These are phyloP conservation scores for Ustilago lituana DNA, from an alignment of 1,284 basidiomycete species.

Conservation along the genomic window DNA sequence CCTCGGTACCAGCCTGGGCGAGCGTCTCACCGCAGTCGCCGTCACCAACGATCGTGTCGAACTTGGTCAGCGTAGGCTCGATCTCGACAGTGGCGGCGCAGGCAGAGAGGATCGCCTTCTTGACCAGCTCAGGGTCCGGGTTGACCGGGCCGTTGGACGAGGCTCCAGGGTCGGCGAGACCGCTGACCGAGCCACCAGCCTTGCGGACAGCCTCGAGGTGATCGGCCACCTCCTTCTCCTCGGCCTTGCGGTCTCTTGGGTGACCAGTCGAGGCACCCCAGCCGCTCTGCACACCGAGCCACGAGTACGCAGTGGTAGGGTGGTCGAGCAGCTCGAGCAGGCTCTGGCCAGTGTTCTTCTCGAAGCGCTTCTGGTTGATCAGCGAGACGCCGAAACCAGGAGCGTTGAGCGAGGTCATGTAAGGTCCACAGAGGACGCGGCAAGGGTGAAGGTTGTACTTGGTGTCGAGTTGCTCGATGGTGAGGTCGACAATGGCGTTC, in stretches of 20 bases:
- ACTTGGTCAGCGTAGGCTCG: conserved; percentile 70
- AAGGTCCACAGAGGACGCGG: conserved; percentile 69
- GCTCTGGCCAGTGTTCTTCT: conserved; percentile 63
- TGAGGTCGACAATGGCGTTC: conserved; percentile 71
- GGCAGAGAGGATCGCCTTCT: conserved; percentile 64
- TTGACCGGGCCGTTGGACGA: conserved; percentile 56
- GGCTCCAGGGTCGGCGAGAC: conserved; percentile 49
- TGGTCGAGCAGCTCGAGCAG: conserved; percentile 69
- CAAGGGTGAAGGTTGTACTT: conserved; percentile 67
- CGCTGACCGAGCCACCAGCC: conserved; percentile 60
- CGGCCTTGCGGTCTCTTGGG: conserved; percentile 59
- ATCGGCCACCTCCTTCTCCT: conserved; percentile 60
- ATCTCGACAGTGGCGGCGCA: conserved; percentile 67
- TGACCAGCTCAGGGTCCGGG: conserved; percentile 56
- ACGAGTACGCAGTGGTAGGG: conserved; percentile 68
- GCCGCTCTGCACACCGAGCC: conserved; percentile 68
- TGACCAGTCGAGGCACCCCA: conserved; percentile 56
- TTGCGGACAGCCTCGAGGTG: conserved; percentile 50
- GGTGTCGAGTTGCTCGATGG: conserved; percentile 68
- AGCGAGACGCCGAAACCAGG: conserved; percentile 70
- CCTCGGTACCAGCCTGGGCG: conserved; percentile 55
- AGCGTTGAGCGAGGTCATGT: conserved; percentile 71
- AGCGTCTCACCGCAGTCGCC: conserved; percentile 67
- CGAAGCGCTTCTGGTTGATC: conserved; percentile 69
- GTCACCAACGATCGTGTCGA: conserved; percentile 69